A percentile compares a stretch with the other conserved stretches of the same genome.
phyloP scores from a whole-genome alignment of 352 stramenopile genomes.

The Globisporangium spinosum region DNA sequence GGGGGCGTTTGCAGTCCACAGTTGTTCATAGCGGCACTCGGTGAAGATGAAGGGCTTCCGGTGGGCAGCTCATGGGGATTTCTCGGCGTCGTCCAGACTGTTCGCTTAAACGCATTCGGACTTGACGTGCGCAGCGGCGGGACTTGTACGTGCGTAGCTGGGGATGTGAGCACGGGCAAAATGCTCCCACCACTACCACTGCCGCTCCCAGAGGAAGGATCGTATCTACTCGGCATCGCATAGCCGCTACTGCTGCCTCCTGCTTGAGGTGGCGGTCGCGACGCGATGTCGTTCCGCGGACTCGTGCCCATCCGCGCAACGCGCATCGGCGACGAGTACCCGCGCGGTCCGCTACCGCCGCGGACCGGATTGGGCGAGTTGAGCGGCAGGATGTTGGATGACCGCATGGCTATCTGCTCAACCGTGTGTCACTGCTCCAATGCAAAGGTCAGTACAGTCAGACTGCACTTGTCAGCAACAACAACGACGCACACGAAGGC shows the following conservation, averaged over 20 bases:
- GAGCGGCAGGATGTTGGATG: slow-evolving; percentile 10
- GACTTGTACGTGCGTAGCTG: slow-evolving; percentile 5
- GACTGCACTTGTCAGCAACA: background rate
- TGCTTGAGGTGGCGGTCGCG: slow-evolving; percentile 10
- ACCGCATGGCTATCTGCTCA: slow-evolving; percentile 4
- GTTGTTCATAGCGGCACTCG: background rate
- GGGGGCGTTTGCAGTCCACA: background rate
- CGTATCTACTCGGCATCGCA: slow-evolving; percentile 17
- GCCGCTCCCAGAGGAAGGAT: background rate
- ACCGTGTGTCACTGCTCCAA: too few relatives aligned
- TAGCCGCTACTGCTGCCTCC: slow-evolving; percentile 1
- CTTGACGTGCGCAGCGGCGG: slow-evolving; percentile 14
- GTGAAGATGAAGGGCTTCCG: background rate
- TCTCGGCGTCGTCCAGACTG: slow-evolving; percentile 47
- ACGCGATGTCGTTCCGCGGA: slow-evolving; percentile 26
- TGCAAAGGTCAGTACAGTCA: too few relatives aligned
- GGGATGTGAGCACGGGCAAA: slow-evolving; percentile 31
- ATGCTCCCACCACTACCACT: slow-evolving; percentile 25
- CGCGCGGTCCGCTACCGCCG: background rate
- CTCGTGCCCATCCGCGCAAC: slow-evolving; percentile 18
- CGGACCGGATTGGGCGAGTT: slow-evolving; percentile 7
- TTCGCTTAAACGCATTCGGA: slow-evolving; percentile 34
- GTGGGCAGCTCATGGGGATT: background rate
- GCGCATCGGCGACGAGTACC: slow-evolving; percentile 13
- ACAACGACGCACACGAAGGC: too few relatives aligned